These are phyloP conservation scores for Pilasporangium apinafurcum DNA, from an alignment of 352 stramenopile species.

Conservation along the genomic window DNA sequence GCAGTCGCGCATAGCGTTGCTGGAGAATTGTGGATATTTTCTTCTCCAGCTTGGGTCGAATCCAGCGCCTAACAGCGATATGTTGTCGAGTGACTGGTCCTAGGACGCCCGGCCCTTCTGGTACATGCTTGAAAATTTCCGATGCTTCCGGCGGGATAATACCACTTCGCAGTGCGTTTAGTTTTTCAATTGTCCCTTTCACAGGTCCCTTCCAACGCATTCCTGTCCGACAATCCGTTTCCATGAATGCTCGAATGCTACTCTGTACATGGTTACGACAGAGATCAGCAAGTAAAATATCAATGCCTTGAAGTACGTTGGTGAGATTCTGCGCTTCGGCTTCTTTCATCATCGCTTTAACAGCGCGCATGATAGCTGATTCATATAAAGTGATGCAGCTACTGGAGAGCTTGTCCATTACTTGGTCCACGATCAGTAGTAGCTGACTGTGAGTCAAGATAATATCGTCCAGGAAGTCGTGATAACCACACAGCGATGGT, in stretches of 20 bases:
- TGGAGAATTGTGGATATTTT: conserved; percentile 36
- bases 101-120: neutral
- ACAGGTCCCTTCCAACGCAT: conserved; percentile 16
- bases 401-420: conserved; percentile 42
- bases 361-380: conserved; percentile 24
- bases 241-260: conserved; percentile 37
- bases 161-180: conserved; percentile 14
- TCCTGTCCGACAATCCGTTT: conserved; percentile 38
- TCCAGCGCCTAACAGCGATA: conserved; percentile 36
- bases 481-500: conserved; percentile 35
- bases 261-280: conserved; percentile 58
- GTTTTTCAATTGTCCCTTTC: conserved; percentile 12
- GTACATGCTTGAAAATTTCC: neutral
- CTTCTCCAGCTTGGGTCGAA: conserved; percentile 29
- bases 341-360: conserved; percentile 22
- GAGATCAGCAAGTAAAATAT: conserved; percentile 36
- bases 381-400: conserved; percentile 40
- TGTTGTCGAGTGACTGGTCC: conserved; percentile 32
- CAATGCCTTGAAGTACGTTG: conserved; percentile 34
- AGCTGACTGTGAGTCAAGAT: conserved; percentile 35
- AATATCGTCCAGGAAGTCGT: conserved; percentile 57
- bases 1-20: conserved; percentile 32
- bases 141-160: no score
- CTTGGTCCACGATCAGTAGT: conserved; percentile 25
- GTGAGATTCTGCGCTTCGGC: conserved; percentile 15